These are phyloP conservation scores for Clathrus columnatus DNA, from an alignment of 768 basidiomycete genomes.

Conservation along the genomic window DNA sequence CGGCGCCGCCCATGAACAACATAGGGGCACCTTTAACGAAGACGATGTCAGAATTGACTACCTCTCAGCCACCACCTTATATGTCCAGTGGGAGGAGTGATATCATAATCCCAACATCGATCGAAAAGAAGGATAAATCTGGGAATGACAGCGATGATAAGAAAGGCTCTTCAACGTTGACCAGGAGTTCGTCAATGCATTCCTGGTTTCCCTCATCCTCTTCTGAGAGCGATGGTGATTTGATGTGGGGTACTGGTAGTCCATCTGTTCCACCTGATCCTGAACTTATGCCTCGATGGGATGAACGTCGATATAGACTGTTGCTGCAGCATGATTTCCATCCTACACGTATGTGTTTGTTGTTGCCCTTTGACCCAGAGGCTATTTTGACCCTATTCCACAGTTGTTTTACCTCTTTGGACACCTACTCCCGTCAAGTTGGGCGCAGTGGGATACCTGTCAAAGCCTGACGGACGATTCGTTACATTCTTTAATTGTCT, in stretches of 20 bases:
- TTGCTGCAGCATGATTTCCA: slow-evolving; percentile 63
- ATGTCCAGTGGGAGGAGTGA: too few species aligned
- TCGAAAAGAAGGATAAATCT: too few species aligned
- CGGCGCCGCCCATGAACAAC: neutral
- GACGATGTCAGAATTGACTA: neutral
- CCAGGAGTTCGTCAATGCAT: neutral
- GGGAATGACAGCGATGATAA: neutral
- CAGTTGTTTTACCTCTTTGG: slow-evolving; percentile 67
- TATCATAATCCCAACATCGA: too few species aligned
- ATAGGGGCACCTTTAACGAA: neutral
- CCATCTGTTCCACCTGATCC: slow-evolving; percentile 26
- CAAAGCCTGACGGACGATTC: slow-evolving; percentile 59
- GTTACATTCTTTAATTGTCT: slow-evolving; percentile 65
- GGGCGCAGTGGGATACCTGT: slow-evolving; percentile 70
- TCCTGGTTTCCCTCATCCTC: neutral
- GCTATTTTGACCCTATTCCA: neutral
- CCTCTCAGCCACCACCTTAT: neutral
- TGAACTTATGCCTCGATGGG: slow-evolving; percentile 32
- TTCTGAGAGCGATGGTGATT: neutral
- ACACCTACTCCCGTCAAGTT: slow-evolving; percentile 50
- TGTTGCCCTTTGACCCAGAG: neutral
- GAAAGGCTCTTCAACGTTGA: neutral
- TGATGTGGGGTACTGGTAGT: slow-evolving; percentile 22
- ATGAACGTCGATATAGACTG: slow-evolving; percentile 63
- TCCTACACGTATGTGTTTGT: slow-evolving; percentile 42